These are phyloP conservation scores for Fusarium sp. DNA, from an alignment of 2,329 filamentous ascomycete genomes.

Conservation along the genomic window DNA sequence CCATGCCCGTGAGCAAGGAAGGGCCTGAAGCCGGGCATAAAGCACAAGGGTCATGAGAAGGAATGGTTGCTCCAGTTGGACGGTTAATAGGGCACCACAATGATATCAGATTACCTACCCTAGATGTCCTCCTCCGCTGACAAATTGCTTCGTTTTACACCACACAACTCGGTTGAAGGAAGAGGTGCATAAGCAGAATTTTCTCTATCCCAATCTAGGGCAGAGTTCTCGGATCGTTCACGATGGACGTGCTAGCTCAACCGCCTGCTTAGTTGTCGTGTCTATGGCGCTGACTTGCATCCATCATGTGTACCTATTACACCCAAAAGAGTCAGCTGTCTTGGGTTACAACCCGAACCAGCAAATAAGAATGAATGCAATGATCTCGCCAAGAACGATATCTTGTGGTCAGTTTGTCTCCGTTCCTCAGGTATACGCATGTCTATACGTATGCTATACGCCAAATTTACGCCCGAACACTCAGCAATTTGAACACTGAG, in stretches of 20 bases:
- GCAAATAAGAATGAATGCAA: background rate
- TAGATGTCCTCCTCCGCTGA: background rate
- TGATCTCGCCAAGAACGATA: background rate
- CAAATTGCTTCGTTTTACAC: background rate
- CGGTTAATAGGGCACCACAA: background rate
- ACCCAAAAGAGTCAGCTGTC: background rate
- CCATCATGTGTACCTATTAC: background rate
- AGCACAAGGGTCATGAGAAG: conserved; percentile 4
- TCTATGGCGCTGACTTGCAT: background rate
- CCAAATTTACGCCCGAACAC: background rate
- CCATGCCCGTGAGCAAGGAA: background rate
- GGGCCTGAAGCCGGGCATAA: background rate
- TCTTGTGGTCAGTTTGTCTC: background rate
- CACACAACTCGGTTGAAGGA: background rate
- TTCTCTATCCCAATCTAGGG: background rate
- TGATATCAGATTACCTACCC: background rate
- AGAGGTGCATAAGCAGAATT: background rate
- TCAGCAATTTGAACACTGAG: background rate
- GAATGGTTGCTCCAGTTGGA: background rate
- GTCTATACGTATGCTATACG: background rate
- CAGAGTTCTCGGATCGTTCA: background rate
- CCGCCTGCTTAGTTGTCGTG: background rate
- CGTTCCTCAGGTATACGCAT: background rate
- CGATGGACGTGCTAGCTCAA: background rate
- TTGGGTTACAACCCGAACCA: background rate